Evolutionary conservation across 495 filamentous ascomycete genomes (phyloP), one percentile per base, ranked within the genome.

Genomic region (Hamigera avellanea): DNA sequence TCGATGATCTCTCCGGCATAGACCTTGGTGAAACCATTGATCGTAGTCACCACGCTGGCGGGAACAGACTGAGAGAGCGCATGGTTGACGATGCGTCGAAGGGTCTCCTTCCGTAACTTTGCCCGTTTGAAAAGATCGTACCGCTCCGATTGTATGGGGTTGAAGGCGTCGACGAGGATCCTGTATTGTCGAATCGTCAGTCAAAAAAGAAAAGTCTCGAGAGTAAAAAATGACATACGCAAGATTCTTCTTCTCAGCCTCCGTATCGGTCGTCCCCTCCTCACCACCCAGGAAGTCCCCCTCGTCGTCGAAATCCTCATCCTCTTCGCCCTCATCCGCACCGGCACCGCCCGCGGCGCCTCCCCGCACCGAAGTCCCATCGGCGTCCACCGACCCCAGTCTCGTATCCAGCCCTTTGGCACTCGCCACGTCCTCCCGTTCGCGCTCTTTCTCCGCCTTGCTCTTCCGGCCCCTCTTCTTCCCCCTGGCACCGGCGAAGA

Each of bases 31-130:
- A 83, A 84, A 2, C 80, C 76, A 33, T 81, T 82, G 47, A 93
- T 79, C 16, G 80, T 83, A 14, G 79, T 79, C 26, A 89, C 77
- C 18, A 93, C 80, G 33, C 72, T 78, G 10, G 73, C 69, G 3
- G 85, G 80, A 2, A 88, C 85, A 14, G 84, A 91, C 56, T 94
- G 87, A 1, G 82, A 86, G 9, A 93, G 77, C 27, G 85, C 86
- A 44, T 87, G 83, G 46, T 94, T 95, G 53, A 85, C 75, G 43
- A 86, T 79, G 64, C 84, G 53, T 13, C 73, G 69, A 8, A 78
- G 66, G 1, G 70, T 72, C 39, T 73, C 70, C 36, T 77, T 76
- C 19, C 69, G 62, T 29, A 94, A 61, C 42, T 82, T 86, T 8
- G 73, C 69, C 5, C 78, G 75, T 36, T 84, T 76, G 61, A 75